These are phyloP conservation scores for Crataegus laevigata DNA, from an alignment of 306 rosid genomes.

Conservation along the genomic window DNA sequence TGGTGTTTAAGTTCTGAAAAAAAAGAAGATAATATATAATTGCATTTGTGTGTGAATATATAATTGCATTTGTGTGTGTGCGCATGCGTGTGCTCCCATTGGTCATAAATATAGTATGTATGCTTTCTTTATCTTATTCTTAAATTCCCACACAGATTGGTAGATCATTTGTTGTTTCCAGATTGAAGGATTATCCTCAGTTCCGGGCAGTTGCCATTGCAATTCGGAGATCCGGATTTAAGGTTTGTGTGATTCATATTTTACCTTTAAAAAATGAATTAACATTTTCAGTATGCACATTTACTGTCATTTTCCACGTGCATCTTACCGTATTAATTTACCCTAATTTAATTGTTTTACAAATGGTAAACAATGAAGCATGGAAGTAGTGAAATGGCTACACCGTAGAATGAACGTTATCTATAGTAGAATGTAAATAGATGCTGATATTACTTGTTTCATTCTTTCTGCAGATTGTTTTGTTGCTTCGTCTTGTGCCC, in stretches of 20 bases:
- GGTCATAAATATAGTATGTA: neutral
- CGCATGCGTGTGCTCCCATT: neutral
- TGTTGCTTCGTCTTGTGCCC: slow-evolving; percentile 95
- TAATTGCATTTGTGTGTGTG: too few relatives aligned
- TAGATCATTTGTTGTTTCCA: slow-evolving; percentile 76
- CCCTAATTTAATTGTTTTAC: neutral
- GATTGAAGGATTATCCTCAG: slow-evolving; percentile 90
- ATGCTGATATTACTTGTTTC: neutral
- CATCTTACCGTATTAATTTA: neutral
- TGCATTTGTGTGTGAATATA: too few relatives aligned
- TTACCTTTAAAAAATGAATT: neutral
- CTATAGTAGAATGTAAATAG: neutral
- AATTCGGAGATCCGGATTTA: slow-evolving; percentile 72
- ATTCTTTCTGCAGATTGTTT: slow-evolving; percentile 56
- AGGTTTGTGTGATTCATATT: slow-evolving; percentile 45
- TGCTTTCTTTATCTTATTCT: slow-evolving; percentile 10
- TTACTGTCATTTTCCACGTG: neutral
- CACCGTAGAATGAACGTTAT: neutral
- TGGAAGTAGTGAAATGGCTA: neutral
- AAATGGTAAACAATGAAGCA: neutral
- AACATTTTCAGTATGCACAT: neutral
- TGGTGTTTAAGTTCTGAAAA: neutral
- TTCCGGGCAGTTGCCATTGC: slow-evolving; percentile 86
- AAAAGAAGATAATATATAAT: neutral
- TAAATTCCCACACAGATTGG: slow-evolving; percentile 60